Percentiles rank a stretch among this genome's conserved stretches.
Conservation (phyloP, 352 stramenopile species). For the Pythium rishiriense region DNA sequence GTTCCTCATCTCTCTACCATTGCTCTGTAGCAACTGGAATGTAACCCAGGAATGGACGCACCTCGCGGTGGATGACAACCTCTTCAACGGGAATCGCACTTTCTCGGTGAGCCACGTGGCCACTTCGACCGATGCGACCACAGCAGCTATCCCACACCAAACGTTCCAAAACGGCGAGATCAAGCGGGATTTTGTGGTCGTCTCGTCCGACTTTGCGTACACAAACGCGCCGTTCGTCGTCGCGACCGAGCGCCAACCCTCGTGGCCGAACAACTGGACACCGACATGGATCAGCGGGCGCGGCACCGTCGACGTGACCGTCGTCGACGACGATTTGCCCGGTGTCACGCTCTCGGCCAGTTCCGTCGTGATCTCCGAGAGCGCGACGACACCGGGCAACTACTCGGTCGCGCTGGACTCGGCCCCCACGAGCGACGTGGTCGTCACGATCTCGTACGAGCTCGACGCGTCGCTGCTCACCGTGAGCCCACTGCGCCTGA, state of each 20-base stretch:
- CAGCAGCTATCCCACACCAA: conserved; percentile 36
- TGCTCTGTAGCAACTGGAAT: conserved; percentile 52
- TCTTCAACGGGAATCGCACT: conserved; percentile 49
- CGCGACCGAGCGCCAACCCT: conserved; percentile 17
- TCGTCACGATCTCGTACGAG: conserved; percentile 48
- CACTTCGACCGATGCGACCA: conserved; percentile 31
- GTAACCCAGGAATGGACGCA: conserved; percentile 49
- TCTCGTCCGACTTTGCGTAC: conserved; percentile 40
- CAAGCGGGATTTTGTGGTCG: conserved; percentile 19
- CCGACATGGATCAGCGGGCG: conserved; percentile 35
- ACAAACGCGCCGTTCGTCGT: conserved; percentile 45
- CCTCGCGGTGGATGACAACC: conserved; percentile 63
- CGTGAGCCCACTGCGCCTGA: conserved; percentile 40
- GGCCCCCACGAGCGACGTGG: conserved; percentile 46
- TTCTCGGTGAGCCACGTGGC: conserved; percentile 37
- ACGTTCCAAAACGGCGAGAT: conserved; percentile 27
- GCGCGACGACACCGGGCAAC: conserved; percentile 30
- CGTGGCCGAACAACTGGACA: conserved; percentile 45
- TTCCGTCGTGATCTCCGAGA: conserved; percentile 47
- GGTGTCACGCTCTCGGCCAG: conserved; percentile 52
- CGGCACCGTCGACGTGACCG: conserved; percentile 36
- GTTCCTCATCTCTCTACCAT: background rate
- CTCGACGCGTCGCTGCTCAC: conserved; percentile 38
- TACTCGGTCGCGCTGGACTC: conserved; percentile 69
- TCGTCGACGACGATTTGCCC: conserved; percentile 69